Evolutionary conservation across 2,329 filamentous ascomycete species (phyloP), one percentile per base, ranked within the genome.

Genomic region (Elsinoe fawcettii): DNA sequence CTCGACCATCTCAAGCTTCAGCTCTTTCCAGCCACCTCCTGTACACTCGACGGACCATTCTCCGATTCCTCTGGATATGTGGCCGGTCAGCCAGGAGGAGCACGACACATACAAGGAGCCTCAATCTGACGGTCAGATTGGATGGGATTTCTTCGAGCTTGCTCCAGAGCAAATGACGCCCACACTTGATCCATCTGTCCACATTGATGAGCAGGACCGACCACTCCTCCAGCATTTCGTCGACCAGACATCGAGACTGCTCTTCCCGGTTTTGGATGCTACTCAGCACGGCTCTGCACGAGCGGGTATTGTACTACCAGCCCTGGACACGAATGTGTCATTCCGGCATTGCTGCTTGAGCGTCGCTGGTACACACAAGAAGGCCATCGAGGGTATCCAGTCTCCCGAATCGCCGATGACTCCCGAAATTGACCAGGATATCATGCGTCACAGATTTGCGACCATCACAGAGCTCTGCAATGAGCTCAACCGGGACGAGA

Each of bases 331-430:
- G 65, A 99, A 97, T 80, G 91, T 88, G 71, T 87, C 85, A 63
- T 99, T 96, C 72, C 80, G 96, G 30, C 91, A 97, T 77, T 96
- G 91, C 76, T 97, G 92, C 74, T 78, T 99, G 61, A 95, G 90
- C 77, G 90, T 95, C 60, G 85, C 93, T 7, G 92, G 91, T 1
- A 88, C 95, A 68, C 93, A 99, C 74, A 83, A 88, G 73, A 96
- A 96, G 77, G 83, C 86, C 2, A 87, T 86, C 0, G 80, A 84
- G 67, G 79, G 81, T 58, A 86, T 90, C 57, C 84, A 90, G 66
- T 37, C 51, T 3, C 49, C 49, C 11, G 30, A 34, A 18, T 53
- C 49, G 18, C 49, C 49, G n/a, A 25, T 34, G 30, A 34, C 49
- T 2, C 30, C 39, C 41, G 41, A 46, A 12, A 85, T 95, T 60